Conservation (phyloP, 1,284 basidiomycete genomes). For the Athelia sp. region DNA sequence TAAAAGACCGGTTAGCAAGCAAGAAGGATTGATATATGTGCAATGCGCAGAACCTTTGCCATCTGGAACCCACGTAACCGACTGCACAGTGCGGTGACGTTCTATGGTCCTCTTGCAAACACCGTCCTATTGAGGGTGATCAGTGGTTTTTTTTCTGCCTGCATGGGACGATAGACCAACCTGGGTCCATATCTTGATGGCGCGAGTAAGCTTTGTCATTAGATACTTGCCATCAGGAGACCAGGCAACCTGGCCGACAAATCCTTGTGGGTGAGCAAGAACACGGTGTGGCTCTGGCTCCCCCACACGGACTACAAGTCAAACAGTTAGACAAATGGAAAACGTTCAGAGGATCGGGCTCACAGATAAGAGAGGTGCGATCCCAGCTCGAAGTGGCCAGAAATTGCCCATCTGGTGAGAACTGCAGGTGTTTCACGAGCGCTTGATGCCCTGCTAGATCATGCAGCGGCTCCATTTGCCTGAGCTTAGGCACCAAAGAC, state of each 20-base stretch:
- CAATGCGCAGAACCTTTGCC: constrained; percentile 45
- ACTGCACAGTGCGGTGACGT: constrained; percentile 54
- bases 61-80: constrained; percentile 68
- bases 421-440: constrained; percentile 64
- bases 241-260: constrained; percentile 79
- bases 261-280: constrained; percentile 68
- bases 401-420: constrained; percentile 67
- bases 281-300: constrained; percentile 43
- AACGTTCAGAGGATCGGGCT: no score
- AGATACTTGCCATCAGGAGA: constrained; percentile 60
- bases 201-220: constrained; percentile 62
- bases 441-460: constrained; percentile 61
- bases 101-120: constrained; percentile 70
- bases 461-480: constrained; percentile 50
- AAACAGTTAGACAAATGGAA: no score
- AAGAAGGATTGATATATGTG: constrained; percentile 1
- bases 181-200: constrained; percentile 76
- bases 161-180: constrained; percentile 28
- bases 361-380: constrained; percentile 61
- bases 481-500: constrained; percentile 52
- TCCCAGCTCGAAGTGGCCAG: constrained; percentile 80
- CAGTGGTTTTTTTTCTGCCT: constrained; percentile 5
- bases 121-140: constrained; percentile 46
- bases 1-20: constrained; percentile 3
- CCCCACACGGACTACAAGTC: no score